Evolutionary conservation across 1,284 basidiomycete species (phyloP), one percentile per base, ranked within the genome.

Genomic region (Heliocybe sulcata): DNA sequence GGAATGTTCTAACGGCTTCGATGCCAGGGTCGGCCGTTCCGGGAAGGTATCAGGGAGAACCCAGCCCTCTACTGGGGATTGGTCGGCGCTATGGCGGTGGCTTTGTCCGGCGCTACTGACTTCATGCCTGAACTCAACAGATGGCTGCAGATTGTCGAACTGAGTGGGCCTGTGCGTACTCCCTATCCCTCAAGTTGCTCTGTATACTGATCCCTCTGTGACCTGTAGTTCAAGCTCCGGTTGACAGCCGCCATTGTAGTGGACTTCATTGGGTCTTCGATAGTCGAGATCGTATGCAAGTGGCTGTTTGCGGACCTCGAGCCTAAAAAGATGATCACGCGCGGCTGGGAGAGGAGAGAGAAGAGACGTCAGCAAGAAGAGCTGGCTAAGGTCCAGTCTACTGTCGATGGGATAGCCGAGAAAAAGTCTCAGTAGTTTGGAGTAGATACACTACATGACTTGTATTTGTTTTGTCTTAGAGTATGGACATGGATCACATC

Each of bases 141-240:
- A 35, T 99, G 96, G 96, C 77, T 99, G 45, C 96, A 99, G 72
- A 87, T 99, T 38, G 94, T 98, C 25, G 92, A 92, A 69, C 96
- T 99, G 94, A 73, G 84, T 48, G 66, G 69, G 29, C 65, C 72
- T 42, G 93, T 96, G 89, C 74, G 23, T 14, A 42, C 53, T 53
- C 53, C 19, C 45, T 56, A 33, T 19, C 22, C 12, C 29, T n/a
- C 19, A 14, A 14, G 11, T 26, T 52, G 16, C 35, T 53, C n/a
- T 35, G 20, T 49, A 33, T 16, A n/a, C 16, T 23, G 3, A 51
- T 8, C 19, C 9, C 22, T 45, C 2, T 26, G 4, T 27, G 14
- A 38, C 31, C 10, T 59, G 20, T 58, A 93, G 90, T 98, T 97
- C 81, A 90, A 89, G 67, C 58, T 87, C 63, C 80, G 79, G 57